Conservation (phyloP, 495 filamentous ascomycete species). For the Filosporella fistucella region DNA sequence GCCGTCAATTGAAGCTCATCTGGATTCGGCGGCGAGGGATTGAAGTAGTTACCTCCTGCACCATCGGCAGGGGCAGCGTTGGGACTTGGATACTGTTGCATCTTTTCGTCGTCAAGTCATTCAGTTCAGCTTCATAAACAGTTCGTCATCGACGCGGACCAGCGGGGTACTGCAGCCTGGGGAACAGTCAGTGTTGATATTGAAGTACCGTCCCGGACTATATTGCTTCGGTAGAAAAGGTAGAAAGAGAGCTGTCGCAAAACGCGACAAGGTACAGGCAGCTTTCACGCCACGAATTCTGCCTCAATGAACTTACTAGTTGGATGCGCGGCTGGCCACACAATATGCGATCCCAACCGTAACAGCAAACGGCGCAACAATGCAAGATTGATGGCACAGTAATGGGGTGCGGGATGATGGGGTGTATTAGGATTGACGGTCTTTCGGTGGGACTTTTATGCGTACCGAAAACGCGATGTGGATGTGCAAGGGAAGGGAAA, state of each 20-base stretch:
- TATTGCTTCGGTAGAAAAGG: neutral
- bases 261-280: neutral
- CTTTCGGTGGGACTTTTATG: no score
- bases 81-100: constrained; percentile 22
- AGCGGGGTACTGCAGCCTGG: constrained; percentile 13
- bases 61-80: constrained; percentile 12
- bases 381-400: neutral
- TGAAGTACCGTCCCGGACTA: neutral
- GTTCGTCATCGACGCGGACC: constrained; percentile 18
- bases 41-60: constrained; percentile 17
- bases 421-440: no score
- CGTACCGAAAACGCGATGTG: no score
- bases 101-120: constrained; percentile 6
- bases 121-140: neutral
- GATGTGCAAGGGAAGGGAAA: no score
- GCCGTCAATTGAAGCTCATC: constrained; percentile 49
- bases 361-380: constrained; percentile 3
- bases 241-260: neutral
- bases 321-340: no score
- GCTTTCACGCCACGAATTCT: neutral
- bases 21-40: constrained; percentile 29
- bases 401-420: no score
- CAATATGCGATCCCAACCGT: no score
- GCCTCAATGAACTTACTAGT: constrained; percentile 17
- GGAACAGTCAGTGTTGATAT: constrained; percentile 16